phyloP scores from a whole-genome alignment of 169 alveolate genomes.

The Fabrea salina region DNA sequence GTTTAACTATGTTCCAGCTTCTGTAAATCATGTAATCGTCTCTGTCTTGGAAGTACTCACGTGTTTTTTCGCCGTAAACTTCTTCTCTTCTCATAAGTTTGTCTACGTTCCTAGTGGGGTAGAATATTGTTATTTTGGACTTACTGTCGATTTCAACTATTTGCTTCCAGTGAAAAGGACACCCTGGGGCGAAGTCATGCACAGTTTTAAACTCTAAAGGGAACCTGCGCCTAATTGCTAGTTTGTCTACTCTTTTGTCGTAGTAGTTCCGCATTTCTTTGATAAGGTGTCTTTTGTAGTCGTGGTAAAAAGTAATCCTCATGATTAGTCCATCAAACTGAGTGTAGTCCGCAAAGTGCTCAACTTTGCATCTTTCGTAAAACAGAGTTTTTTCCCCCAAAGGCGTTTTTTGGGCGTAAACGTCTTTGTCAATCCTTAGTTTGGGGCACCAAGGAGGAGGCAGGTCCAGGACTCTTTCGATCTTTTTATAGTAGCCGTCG shows the following conservation, averaged over 20 bases:
- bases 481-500: constrained; percentile 42
- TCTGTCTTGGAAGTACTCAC: constrained; percentile 64
- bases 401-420: constrained; percentile 62
- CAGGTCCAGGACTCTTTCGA: constrained; percentile 63
- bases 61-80: constrained; percentile 68
- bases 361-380: constrained; percentile 73
- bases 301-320: constrained; percentile 68
- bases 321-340: constrained; percentile 78
- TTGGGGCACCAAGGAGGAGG: constrained; percentile 86
- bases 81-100: constrained; percentile 73
- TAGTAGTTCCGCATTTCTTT: constrained; percentile 36
- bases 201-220: constrained; percentile 74
- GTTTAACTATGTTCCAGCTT: constrained; percentile 40
- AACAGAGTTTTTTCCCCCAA: constrained; percentile 73
- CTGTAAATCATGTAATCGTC: constrained; percentile 72
- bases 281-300: constrained; percentile 54
- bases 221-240: constrained; percentile 47
- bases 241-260: constrained; percentile 46
- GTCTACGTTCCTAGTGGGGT: constrained; percentile 72
- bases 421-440: constrained; percentile 65
- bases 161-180: constrained; percentile 64
- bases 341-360: constrained; percentile 71
- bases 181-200: constrained; percentile 68
- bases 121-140: constrained; percentile 49
- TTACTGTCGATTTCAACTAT: constrained; percentile 66